phyloP scores from a whole-genome alignment of 352 stramenopile genomes.

The Globisporangium lucens region DNA sequence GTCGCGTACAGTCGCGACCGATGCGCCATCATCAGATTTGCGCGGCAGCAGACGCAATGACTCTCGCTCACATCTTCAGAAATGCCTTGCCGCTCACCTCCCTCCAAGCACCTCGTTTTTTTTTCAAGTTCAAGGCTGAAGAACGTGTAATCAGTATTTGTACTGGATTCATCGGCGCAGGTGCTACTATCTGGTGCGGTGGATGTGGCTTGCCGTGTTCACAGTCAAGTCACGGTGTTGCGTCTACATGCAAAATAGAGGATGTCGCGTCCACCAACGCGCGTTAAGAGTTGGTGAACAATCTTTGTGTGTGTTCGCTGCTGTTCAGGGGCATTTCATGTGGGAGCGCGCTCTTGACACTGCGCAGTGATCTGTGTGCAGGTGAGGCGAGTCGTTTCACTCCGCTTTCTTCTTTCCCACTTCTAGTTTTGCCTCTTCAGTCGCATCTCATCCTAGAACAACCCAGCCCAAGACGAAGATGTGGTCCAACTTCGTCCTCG shows the following conservation, averaged over 20 bases:
- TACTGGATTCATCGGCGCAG: constrained; percentile 12
- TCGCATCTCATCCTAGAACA: constrained; percentile 6
- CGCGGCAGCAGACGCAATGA: not conserved
- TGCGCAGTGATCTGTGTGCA: not conserved
- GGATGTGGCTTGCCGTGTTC: constrained; percentile 2
- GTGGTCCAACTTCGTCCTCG: constrained; percentile 9
- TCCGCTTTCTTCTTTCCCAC: not conserved
- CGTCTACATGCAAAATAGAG: not conserved
- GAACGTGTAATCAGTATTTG: constrained; percentile 6
- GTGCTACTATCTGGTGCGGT: not conserved
- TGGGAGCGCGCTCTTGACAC: not conserved
- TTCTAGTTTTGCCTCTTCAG: constrained; percentile 11
- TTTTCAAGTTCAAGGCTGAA: constrained; percentile 4
- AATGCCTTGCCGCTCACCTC: not conserved
- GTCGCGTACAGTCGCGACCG: not conserved
- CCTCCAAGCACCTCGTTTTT: not conserved
- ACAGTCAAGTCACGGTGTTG: not conserved
- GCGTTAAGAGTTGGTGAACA: not conserved
- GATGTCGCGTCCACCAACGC: not conserved
- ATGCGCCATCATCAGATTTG: not conserved
- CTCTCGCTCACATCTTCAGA: not conserved
- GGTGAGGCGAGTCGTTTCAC: not conserved
- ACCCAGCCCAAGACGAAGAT: constrained; percentile 8
- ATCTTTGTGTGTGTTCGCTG: not conserved
- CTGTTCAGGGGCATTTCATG: not conserved